phyloP scores from a whole-genome alignment of 2,329 filamentous ascomycete species.

The Ilyonectria destructans region DNA sequence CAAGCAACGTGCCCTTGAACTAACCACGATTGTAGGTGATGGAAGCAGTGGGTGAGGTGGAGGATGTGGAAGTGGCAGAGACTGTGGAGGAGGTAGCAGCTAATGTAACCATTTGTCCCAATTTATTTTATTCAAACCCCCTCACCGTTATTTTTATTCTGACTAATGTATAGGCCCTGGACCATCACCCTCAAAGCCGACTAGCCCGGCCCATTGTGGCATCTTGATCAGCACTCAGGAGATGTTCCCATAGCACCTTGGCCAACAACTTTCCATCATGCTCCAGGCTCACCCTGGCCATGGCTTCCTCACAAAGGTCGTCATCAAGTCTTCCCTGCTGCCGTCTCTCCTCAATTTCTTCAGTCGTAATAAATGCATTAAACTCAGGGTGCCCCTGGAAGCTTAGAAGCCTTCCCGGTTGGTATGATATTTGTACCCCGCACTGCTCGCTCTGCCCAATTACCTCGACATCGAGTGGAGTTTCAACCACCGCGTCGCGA shows the following conservation, averaged over 20 bases:
- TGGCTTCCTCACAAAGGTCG: constrained; percentile 20
- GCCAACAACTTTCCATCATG: constrained; percentile 33
- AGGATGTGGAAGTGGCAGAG: too few species aligned
- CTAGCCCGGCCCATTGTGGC: background rate
- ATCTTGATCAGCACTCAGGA: background rate
- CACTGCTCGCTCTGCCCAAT: constrained; percentile 32
- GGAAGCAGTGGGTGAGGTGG: too few species aligned
- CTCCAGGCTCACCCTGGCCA: constrained; percentile 20
- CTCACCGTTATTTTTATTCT: too few species aligned
- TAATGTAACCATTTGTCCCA: too few species aligned
- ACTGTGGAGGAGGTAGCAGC: too few species aligned
- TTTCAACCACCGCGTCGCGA: constrained; percentile 25
- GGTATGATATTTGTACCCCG: constrained; percentile 30
- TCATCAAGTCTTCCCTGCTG: constrained; percentile 18
- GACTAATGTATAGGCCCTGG: too few species aligned
- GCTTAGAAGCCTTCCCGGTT: constrained; percentile 26
- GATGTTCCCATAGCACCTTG: background rate
- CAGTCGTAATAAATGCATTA: constrained; percentile 19
- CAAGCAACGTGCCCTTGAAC: too few species aligned
- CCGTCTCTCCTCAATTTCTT: constrained; percentile 26
- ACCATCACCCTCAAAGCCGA: background rate
- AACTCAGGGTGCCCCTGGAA: constrained; percentile 37
- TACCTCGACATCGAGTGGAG: constrained; percentile 23
- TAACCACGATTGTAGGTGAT: too few species aligned
- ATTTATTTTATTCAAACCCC: too few species aligned